phyloP scores from a whole-genome alignment of 2,329 filamentous ascomycete species.

The Raffaelea ambrosiae region DNA sequence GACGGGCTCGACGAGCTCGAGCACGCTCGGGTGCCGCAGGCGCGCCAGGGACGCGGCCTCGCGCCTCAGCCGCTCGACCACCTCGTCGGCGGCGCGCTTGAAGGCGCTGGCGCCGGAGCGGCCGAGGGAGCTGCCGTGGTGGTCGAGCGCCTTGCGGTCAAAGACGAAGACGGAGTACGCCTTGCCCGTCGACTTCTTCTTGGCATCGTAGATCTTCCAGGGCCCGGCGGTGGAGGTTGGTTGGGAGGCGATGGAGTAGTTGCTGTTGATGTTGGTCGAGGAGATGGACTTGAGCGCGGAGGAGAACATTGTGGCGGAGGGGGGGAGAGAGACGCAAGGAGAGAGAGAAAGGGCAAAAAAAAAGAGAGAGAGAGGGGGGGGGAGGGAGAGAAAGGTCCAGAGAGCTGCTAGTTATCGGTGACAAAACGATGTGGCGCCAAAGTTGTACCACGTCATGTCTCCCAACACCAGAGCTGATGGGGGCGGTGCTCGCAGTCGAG shows the following conservation, averaged over 20 bases:
- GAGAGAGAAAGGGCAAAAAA: not conserved
- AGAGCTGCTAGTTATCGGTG: too few relatives aligned
- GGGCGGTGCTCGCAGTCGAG: too few relatives aligned
- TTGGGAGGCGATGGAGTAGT: slow-evolving; percentile 74
- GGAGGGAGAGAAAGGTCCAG: too few relatives aligned
- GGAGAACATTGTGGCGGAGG: slow-evolving; percentile 72
- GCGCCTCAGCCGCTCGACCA: slow-evolving; percentile 82
- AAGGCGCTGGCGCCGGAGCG: slow-evolving; percentile 58
- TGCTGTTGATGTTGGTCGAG: slow-evolving; percentile 80
- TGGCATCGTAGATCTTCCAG: slow-evolving; percentile 97
- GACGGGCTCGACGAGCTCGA: slow-evolving; percentile 89
- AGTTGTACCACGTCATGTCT: slow-evolving; percentile 1
- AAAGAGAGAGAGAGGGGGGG: not conserved
- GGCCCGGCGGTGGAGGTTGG: slow-evolving; percentile 76
- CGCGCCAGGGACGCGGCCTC: slow-evolving; percentile 85
- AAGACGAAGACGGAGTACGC: slow-evolving; percentile 89
- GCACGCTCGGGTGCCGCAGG: slow-evolving; percentile 80
- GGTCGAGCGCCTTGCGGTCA: slow-evolving; percentile 77
- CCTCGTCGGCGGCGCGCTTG: slow-evolving; percentile 79
- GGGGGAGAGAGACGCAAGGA: slow-evolving; percentile 7
- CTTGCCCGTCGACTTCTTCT: slow-evolving; percentile 91
- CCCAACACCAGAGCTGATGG: not conserved
- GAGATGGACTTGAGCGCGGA: slow-evolving; percentile 90
- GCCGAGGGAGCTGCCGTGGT: slow-evolving; percentile 51
- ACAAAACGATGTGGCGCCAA: too few relatives aligned